phyloP scores from a whole-genome alignment of 345 rosid genomes.

The Hevea brasiliensis region DNA sequence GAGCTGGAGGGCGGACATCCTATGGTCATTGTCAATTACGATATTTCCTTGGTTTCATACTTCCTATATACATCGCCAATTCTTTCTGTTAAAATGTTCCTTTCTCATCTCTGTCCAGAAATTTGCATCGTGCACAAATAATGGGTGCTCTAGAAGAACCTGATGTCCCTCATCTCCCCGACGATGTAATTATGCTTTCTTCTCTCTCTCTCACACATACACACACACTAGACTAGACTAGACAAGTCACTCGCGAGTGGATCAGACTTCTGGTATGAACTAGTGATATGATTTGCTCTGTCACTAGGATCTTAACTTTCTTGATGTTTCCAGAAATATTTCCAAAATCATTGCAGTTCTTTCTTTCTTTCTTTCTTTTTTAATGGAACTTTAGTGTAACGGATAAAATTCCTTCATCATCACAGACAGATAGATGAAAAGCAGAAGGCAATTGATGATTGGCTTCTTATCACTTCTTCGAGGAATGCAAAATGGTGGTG shows the following conservation, averaged over 20 bases:
- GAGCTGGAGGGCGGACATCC: constrained; percentile 2
- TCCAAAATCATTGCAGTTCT: too few species aligned
- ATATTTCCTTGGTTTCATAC: neutral
- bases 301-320: too few species aligned
- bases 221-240: neutral
- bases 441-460: constrained; percentile 34
- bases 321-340: too few species aligned
- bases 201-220: neutral
- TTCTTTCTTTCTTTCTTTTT: too few species aligned
- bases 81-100: neutral
- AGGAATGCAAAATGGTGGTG: constrained; percentile 38
- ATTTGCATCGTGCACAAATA: neutral
- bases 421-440: constrained; percentile 12
- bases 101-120: neutral
- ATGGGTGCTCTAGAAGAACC: constrained; percentile 8
- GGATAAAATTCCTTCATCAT: neutral
- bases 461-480: constrained; percentile 34
- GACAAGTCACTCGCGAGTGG: too few species aligned
- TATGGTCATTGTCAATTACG: constrained; percentile 5
- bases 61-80: neutral
- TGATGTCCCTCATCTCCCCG: neutral
- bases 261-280: too few species aligned
- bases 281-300: too few species aligned
- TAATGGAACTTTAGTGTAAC: too few species aligned
- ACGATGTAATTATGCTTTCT: neutral